Evolutionary conservation across 2,329 filamentous ascomycete genomes (phyloP), one percentile per base, ranked within the genome.

Genomic region (Neonectria hederae): DNA sequence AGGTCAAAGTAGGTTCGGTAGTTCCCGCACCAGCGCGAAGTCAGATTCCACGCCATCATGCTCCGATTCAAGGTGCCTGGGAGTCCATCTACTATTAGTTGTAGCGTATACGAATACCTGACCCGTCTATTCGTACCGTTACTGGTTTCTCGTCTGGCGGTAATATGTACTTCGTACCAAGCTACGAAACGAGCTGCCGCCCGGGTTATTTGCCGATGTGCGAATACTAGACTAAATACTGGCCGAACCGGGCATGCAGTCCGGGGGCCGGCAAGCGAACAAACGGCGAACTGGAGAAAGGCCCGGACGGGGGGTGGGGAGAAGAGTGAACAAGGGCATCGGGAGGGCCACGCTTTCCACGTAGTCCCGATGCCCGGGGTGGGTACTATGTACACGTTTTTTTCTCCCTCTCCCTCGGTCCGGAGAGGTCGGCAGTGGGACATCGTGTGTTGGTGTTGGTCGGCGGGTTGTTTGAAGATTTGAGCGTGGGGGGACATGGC

Each of bases 341-440:
- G n/a, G n/a, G n/a, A n/a, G 2, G 30, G 8, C 30, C 9, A 13
- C 9, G 30, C 9, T 30, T 30, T 9, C 32, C 11, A 6, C 13
- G 13, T 54, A 63, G 55, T 40, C 24, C 21, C 21, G 53, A 64
- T 57, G 40, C 56, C 45, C 51, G n/a, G 60, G 55, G 55, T 21
- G 26, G 46, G 60, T 35, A n/a, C n/a, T n/a, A n/a, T n/a, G n/a
- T n/a, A 13, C 32, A 35, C 9, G 13, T 7, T 17, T 17, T 32
- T 5, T 14, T 35, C 14, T 13, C 8, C 4, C 8, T 28, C 2
- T 28, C 5, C 7, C 9, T 28, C n/a, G 52, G 52, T 17, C 21
- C n/a, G 46, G 24, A 49, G 46, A 49, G 8, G 46, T 19, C 46
- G 46, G 46, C 46, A 49, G 46, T 49, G 46, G 46, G 45, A 26